Percentiles rank a stretch among this genome's conserved stretches.
Conservation (phyloP, 2,329 filamentous ascomycete species). For the Pseudogymnoascus sp. region DNA sequence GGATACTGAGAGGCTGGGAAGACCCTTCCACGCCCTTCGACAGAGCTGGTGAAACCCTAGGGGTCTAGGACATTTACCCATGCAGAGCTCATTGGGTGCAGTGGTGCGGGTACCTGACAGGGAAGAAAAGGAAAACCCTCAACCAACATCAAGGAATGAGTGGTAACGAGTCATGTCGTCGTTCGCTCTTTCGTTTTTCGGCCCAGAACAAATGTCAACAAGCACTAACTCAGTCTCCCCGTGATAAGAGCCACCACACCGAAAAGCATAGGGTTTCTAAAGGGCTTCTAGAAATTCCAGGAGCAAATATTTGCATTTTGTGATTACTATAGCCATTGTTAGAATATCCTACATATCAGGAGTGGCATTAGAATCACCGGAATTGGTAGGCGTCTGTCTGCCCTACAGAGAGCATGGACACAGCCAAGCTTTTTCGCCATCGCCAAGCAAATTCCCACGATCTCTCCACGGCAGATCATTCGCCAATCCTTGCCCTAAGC, state of each 20-base stretch:
- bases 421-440: background rate
- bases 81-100: background rate
- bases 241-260: background rate
- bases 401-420: background rate
- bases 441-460: constrained; percentile 4
- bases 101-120: constrained; percentile 5
- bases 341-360: background rate
- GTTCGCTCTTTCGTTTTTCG: background rate
- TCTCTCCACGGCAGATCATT: background rate
- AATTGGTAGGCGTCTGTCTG: background rate
- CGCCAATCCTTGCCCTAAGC: background rate
- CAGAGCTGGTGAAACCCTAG: constrained; percentile 3
- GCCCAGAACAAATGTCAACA: background rate
- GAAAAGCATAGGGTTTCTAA: background rate
- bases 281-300: background rate
- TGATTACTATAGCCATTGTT: background rate
- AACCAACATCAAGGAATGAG: background rate
- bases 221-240: background rate
- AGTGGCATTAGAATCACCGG: background rate
- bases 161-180: constrained; percentile 2
- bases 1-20: background rate
- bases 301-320: background rate
- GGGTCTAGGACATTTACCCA: background rate
- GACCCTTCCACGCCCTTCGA: background rate
- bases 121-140: background rate